phyloP scores from a whole-genome alignment of 306 rosid species.

The Gastrolobium villosum region DNA sequence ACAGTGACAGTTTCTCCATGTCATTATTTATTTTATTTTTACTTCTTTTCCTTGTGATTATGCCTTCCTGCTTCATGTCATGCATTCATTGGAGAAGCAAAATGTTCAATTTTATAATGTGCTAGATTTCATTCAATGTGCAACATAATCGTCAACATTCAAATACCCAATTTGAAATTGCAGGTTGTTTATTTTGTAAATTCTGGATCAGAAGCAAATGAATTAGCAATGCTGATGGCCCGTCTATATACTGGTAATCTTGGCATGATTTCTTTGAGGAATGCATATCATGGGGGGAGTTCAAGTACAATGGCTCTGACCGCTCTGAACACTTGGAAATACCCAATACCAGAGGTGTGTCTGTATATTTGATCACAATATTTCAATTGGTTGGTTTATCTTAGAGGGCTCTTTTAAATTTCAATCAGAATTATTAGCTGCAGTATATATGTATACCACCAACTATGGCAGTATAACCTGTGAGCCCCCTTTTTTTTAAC shows the following conservation, averaged over 20 bases:
- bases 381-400: constrained; percentile 20
- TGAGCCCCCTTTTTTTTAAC: neutral
- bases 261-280: constrained; percentile 89
- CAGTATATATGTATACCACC: neutral
- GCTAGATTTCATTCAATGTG: constrained; percentile 29
- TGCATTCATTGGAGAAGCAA: constrained; percentile 28
- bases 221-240: constrained; percentile 94
- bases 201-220: constrained; percentile 96
- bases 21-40: constrained; percentile 1
- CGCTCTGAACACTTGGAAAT: constrained; percentile 89
- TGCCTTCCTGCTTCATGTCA: neutral
- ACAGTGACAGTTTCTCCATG: neutral
- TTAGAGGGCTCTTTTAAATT: constrained; percentile 10
- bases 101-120: neutral
- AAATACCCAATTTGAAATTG: constrained; percentile 35
- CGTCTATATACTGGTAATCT: constrained; percentile 84
- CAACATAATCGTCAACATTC: constrained; percentile 15
- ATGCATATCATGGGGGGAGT: constrained; percentile 97
- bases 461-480: neutral
- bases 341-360: constrained; percentile 92
- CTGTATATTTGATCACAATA: constrained; percentile 15
- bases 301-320: constrained; percentile 80
- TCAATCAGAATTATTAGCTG: constrained; percentile 22
- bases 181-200: constrained; percentile 96
- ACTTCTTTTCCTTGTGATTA: neutral